phyloP scores from a whole-genome alignment of 768 basidiomycete species.

The Cystofilobasidium bisporidii region DNA sequence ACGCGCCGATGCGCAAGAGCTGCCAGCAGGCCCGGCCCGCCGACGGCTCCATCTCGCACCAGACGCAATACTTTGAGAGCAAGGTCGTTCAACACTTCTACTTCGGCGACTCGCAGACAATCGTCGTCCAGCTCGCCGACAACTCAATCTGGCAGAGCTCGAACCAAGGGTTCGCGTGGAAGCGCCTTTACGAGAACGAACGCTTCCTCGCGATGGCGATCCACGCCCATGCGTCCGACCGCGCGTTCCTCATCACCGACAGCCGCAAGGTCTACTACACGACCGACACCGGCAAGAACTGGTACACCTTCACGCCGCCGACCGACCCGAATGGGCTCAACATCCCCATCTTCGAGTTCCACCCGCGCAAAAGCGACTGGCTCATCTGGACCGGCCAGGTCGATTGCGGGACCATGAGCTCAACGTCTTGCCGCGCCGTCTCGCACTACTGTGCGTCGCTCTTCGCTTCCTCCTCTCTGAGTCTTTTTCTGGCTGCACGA shows the following conservation, averaged over 20 bases:
- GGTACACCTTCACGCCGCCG: slow-evolving; percentile 55
- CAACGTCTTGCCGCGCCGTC: slow-evolving; percentile 58
- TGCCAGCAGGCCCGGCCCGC: slow-evolving; percentile 73
- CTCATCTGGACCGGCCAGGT: slow-evolving; percentile 80
- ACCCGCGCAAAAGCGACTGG: slow-evolving; percentile 63
- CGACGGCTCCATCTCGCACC: slow-evolving; percentile 68
- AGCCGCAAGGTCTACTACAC: slow-evolving; percentile 61
- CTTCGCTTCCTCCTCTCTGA: no score
- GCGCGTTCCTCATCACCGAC: slow-evolving; percentile 82
- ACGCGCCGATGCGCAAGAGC: slow-evolving; percentile 57
- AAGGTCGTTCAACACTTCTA: slow-evolving; percentile 64
- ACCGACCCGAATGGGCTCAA: slow-evolving; percentile 69
- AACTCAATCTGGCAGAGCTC: slow-evolving; percentile 81
- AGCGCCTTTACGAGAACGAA: slow-evolving; percentile 51
- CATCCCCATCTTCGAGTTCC: slow-evolving; percentile 71
- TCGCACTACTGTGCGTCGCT: slow-evolving; percentile 52
- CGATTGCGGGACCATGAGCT: slow-evolving; percentile 49
- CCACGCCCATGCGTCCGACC: slow-evolving; percentile 65
- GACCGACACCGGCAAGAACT: slow-evolving; percentile 65
- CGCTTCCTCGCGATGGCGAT: slow-evolving; percentile 76
- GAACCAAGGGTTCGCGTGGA: slow-evolving; percentile 92
- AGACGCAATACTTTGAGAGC: slow-evolving; percentile 45
- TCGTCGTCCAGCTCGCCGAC: slow-evolving; percentile 71
- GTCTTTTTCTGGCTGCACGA: no score
- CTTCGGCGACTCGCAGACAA: slow-evolving; percentile 74